These are phyloP conservation scores for Dentiscutata heterogama DNA, from an alignment of 371 early-diverging fungal genomes.

Conservation along the genomic window DNA sequence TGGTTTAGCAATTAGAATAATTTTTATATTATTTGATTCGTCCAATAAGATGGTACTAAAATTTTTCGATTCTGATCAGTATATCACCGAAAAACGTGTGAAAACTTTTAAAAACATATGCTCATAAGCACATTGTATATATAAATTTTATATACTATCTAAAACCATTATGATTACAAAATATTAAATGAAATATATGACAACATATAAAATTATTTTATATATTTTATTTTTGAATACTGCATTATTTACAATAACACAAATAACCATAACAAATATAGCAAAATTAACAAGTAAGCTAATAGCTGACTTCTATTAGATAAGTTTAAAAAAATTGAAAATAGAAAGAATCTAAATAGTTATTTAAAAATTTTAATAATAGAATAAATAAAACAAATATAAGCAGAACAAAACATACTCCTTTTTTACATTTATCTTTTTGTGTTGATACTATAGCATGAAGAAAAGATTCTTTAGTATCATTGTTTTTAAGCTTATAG, in stretches of 20 bases:
- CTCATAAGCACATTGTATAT: too few species aligned
- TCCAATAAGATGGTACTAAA: too few species aligned
- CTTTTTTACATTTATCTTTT: neutral
- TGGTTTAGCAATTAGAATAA: too few species aligned
- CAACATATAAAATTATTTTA: neutral
- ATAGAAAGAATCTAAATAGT: neutral
- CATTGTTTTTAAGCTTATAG: too few species aligned
- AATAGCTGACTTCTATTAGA: neutral
- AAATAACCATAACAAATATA: neutral
- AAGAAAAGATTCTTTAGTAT: neutral
- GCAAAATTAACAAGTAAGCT: neutral
- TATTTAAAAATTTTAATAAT: neutral
- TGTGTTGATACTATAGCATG: neutral
- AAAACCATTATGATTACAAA: neutral
- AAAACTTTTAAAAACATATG: too few species aligned
- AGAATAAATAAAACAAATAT: neutral
- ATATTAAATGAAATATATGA: neutral
- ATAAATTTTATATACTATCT: too few species aligned
- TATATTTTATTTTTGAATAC: neutral
- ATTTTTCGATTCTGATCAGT: too few species aligned
- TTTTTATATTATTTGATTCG: too few species aligned
- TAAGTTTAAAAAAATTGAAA: neutral
- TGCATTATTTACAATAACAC: neutral
- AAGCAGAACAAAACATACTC: neutral
- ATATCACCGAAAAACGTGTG: too few species aligned